phyloP scores from a whole-genome alignment of 1,284 basidiomycete genomes.

The Cryptococcus floricola region DNA sequence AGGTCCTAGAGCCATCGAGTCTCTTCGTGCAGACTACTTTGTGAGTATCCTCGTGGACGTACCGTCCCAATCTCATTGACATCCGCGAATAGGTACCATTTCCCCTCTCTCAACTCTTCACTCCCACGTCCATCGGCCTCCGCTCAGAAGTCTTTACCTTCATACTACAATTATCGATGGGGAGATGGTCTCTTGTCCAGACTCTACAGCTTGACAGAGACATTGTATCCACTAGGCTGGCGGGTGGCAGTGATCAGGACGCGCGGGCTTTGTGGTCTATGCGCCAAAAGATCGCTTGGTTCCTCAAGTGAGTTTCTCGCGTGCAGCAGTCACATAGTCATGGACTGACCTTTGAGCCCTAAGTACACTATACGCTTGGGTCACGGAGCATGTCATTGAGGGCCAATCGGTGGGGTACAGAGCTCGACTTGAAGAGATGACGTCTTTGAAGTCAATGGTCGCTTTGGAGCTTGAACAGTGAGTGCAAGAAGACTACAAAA shows the following conservation, averaged over 20 bases:
- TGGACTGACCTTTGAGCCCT: background rate
- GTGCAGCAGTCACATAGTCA: background rate
- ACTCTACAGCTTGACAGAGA: constrained; percentile 15
- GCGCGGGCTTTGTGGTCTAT: constrained; percentile 67
- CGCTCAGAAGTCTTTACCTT: constrained; percentile 74
- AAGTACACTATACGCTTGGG: constrained; percentile 67
- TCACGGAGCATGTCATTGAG: constrained; percentile 63
- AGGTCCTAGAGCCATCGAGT: constrained; percentile 4
- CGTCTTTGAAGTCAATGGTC: constrained; percentile 73
- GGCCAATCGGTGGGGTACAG: constrained; percentile 39
- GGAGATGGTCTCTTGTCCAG: constrained; percentile 55
- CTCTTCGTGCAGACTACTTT: constrained; percentile 16
- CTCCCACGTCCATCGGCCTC: constrained; percentile 56
- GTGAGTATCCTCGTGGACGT: constrained; percentile 6
- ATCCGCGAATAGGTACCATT: constrained; percentile 55
- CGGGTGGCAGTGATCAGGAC: constrained; percentile 42
- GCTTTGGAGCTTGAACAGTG: constrained; percentile 67
- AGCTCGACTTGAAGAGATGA: constrained; percentile 55
- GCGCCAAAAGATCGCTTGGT: constrained; percentile 71
- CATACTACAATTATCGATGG: constrained; percentile 67
- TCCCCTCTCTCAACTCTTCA: constrained; percentile 74
- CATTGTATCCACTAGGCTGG: background rate
- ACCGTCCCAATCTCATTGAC: background rate
- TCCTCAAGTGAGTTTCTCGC: constrained; percentile 63
- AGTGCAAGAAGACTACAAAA: background rate